Evolutionary conservation across 805 yeast species (phyloP), one percentile per base, ranked within the genome.

Genomic region (Pichia insulana): DNA sequence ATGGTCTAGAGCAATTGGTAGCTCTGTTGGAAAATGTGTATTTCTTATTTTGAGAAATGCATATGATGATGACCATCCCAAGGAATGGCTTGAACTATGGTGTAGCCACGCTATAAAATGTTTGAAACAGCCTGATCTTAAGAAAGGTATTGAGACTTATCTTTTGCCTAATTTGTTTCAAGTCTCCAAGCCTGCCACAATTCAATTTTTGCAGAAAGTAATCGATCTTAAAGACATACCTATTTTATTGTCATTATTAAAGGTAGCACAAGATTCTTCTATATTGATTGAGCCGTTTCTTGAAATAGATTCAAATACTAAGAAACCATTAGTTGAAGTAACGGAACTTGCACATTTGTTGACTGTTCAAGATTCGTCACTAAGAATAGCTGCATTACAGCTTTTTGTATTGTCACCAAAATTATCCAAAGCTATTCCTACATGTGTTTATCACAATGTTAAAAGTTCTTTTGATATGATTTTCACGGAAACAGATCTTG

Each of bases 401-500:
- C 57, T 87, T 13, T 57, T 84, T 13, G 70, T 83, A 0, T 69
- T 73, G 3, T 74, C 87, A 0, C 71, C 78, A 1, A 80, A 79
- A 50, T 73, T 74, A 3, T 74, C 95, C 0, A 66, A 64, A 39
- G 76, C 78, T 0, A 68, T 89, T 2, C 67, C 74, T 1, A 38
- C 61, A 1, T 57, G 57, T 20, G 65, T 75, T 0, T 73, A 73
- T 43, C 63, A 65, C 0, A 51, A 73, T 1, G 49, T 88, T 0
- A 50, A 59, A 31, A 55, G 64, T 0, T 61, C 70, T 26, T 52
- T 80, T 4, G 73, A 72, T 26, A 61, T 71, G 4, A 69, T 80
- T 47, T 70, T 82, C 44, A 67, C 72, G n/a, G 94, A 84, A 45
- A 67, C 73, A 16, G 77, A 80, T 43, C 68, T 85, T 13, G 89